Evolutionary conservation across 768 basidiomycete genomes (phyloP), one percentile per base, ranked within the genome.

Genomic region (Neoboletus brunneissimus): DNA sequence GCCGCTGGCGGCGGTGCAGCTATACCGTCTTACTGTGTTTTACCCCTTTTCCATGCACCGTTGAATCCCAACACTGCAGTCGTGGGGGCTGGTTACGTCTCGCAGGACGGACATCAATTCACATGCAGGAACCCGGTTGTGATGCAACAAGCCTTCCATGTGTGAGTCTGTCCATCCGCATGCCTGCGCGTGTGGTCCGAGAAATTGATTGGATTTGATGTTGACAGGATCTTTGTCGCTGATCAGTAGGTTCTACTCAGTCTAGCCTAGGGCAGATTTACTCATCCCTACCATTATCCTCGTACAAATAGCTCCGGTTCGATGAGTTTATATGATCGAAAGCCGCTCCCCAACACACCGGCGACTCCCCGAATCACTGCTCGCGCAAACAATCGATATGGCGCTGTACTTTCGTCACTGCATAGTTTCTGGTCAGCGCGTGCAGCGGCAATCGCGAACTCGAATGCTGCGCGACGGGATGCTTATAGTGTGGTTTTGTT

Each of bases 401-500:
- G 84, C 0, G 83, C 84, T 1, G 85, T 85, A 0, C 80, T 79
- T 41, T 81, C 83, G 0, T 78, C 84, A 0, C 58, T 86, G 10
- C 65, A 82, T 52, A 71, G 72, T 18, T 86, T 86, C 64, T 86
- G 85, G 84, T 58, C 68, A 16, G 77, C 85, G 0, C 76, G 84
- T 4, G 72, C 76, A 12, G 68, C 74, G 13, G 77, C 78, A 3
- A 48, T 76, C 56, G 32, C 61, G 2, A 54, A 42, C 29, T 53
- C 63, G 5, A 68, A 69, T 43, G 64, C 64, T 16, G 65, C 61
- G 0, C 76, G 81, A 23, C 68, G 76, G 34, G 85, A 86, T 56
- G 74, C 85, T 2, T 87, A 86, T 57, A 83, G 80, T 7, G 73
- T 86, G 48, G 53, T 84, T 20, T 59, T 82, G n/a, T 85, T 85